These are phyloP conservation scores for Serendipita vermifera DNA, from an alignment of 768 basidiomycete genomes.

Conservation along the genomic window DNA sequence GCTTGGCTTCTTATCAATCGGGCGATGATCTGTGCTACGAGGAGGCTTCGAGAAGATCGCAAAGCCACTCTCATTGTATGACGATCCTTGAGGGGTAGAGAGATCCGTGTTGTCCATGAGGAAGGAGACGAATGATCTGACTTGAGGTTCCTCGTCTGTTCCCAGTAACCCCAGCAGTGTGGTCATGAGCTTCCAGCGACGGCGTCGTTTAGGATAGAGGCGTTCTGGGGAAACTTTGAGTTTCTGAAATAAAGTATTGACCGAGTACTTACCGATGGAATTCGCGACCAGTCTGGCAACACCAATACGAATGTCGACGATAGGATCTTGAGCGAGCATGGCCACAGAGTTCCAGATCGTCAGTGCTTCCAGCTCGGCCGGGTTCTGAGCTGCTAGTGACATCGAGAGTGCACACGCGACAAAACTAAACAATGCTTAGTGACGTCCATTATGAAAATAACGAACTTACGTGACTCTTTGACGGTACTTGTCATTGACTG, in stretches of 20 bases:
- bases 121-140: not conserved
- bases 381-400: constrained; percentile 26
- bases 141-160: not conserved
- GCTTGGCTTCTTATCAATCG: too few relatives aligned
- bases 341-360: constrained; percentile 44
- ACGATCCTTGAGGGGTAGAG: not conserved
- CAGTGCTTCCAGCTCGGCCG: constrained; percentile 32
- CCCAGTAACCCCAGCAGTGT: too few relatives aligned
- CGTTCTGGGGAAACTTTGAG: constrained; percentile 3
- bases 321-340: constrained; percentile 46
- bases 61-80: constrained; percentile 18
- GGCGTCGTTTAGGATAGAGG: not conserved
- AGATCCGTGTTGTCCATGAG: not conserved
- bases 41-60: constrained; percentile 34
- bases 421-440: constrained; percentile 36
- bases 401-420: constrained; percentile 61
- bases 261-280: constrained; percentile 37
- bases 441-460: constrained; percentile 11
- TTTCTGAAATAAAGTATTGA: not conserved
- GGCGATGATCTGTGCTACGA: constrained; percentile 19
- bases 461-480: constrained; percentile 56
- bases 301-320: constrained; percentile 77
- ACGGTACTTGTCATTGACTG: constrained; percentile 31
- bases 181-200: too few relatives aligned
- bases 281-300: constrained; percentile 59